These are phyloP conservation scores for Leptodontidium sp. DNA, from an alignment of 2,329 filamentous ascomycete genomes.

Conservation along the genomic window DNA sequence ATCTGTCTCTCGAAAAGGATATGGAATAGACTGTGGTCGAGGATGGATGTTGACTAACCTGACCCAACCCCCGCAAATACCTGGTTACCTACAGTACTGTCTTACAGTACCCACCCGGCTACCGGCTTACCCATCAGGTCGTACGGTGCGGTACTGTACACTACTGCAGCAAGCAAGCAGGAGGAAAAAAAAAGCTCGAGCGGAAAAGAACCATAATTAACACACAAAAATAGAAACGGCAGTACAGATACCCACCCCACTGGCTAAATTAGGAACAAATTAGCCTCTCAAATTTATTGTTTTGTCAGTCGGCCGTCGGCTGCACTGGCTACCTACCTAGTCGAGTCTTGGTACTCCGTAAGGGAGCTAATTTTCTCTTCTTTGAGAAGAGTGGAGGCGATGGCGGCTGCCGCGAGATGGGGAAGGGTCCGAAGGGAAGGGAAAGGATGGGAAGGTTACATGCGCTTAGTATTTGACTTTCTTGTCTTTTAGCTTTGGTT, in stretches of 20 bases:
- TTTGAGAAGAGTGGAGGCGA: not conserved
- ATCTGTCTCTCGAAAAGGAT: too few species aligned
- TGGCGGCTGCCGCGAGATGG: not conserved
- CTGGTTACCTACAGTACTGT: not conserved
- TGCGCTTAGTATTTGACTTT: constrained; percentile 4
- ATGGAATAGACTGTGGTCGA: not conserved
- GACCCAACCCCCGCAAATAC: not conserved
- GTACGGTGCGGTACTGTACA: not conserved
- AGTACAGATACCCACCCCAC: not conserved
- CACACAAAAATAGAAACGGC: constrained; percentile 19
- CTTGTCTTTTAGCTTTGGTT: not conserved
- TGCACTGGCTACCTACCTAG: too few species aligned
- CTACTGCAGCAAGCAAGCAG: not conserved
- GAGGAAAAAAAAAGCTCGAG: not conserved
- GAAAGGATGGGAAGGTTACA: not conserved
- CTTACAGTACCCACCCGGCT: not conserved
- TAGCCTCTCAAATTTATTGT: constrained; percentile 11
- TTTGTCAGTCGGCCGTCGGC: too few species aligned
- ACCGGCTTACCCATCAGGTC: not conserved
- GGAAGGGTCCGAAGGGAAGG: not conserved
- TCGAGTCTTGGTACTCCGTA: too few species aligned
- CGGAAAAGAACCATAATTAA: constrained; percentile 13
- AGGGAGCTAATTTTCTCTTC: too few species aligned
- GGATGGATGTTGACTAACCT: not conserved
- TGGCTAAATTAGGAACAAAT: constrained; percentile 20